phyloP scores from a whole-genome alignment of 371 early-diverging fungal genomes.

The Mucor plumbeus region DNA sequence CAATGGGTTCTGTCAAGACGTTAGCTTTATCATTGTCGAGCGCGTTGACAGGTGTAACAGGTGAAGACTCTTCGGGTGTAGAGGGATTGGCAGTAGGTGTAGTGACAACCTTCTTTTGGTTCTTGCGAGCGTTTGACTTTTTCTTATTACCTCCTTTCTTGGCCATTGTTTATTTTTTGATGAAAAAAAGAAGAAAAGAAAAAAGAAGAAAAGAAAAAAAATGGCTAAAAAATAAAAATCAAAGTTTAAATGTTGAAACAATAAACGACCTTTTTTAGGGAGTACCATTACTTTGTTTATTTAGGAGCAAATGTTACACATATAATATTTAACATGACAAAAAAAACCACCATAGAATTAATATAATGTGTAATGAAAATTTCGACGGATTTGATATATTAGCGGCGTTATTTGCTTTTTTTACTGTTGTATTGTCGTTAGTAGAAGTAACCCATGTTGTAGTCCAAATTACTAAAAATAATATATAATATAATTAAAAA shows the following conservation, averaged over 20 bases:
- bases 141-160: conserved; percentile 29
- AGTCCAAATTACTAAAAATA: not conserved
- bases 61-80: not conserved
- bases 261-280: conserved; percentile 14
- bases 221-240: not conserved
- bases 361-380: not conserved
- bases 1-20: not conserved
- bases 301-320: conserved; percentile 15
- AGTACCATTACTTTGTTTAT: conserved; percentile 3
- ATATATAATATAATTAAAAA: not conserved
- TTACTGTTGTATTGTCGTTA: not conserved
- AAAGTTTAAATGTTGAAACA: conserved; percentile 12
- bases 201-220: conserved; percentile 9
- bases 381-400: not conserved
- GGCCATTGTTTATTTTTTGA: conserved; percentile 18
- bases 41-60: not conserved
- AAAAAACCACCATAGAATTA: conserved; percentile 2
- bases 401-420: not conserved
- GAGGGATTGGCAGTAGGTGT: conserved; percentile 6
- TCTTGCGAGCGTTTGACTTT: conserved; percentile 19
- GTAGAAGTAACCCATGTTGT: conserved; percentile 7
- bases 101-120: conserved; percentile 14
- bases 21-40: conserved; percentile 4
- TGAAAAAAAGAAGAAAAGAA: conserved; percentile 1
- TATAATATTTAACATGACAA: conserved; percentile 17